Conservation (phyloP, 208 protist genomes). For the Leptomonas pyrrhocoris region DNA sequence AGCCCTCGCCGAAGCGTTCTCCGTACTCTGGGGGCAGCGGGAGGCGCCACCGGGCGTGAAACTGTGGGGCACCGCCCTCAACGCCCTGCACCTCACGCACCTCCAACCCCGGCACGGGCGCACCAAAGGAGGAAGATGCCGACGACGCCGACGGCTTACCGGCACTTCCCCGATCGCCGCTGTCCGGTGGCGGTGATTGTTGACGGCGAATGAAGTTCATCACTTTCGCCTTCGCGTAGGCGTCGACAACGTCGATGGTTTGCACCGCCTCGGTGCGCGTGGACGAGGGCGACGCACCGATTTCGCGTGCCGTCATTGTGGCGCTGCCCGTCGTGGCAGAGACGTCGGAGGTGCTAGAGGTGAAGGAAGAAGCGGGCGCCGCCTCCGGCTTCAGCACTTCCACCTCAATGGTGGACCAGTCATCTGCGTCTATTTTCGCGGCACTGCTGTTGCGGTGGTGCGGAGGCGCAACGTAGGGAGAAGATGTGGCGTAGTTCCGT, state of each 20-base stretch:
- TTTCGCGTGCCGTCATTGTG: not conserved
- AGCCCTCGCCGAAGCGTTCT: slow-evolving; percentile 77
- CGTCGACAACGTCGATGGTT: slow-evolving; percentile 53
- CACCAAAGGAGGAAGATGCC: not conserved
- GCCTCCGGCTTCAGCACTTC: slow-evolving; percentile 25
- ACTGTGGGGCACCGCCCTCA: slow-evolving; percentile 28
- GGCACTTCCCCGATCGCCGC: not conserved
- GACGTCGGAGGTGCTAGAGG: not conserved
- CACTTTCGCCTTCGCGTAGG: slow-evolving; percentile 78
- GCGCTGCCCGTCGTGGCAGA: not conserved
- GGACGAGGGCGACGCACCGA: not conserved
- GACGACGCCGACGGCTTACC: slow-evolving; percentile 1
- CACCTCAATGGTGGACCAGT: slow-evolving; percentile 36
- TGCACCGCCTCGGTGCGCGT: slow-evolving; percentile 26
- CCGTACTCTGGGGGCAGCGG: slow-evolving; percentile 76
- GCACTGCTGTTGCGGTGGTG: not conserved
- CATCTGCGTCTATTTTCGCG: slow-evolving; percentile 4
- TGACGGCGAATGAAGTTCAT: slow-evolving; percentile 61
- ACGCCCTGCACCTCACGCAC: slow-evolving; percentile 62
- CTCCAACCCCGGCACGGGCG: slow-evolving; percentile 24
- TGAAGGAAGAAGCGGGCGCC: not conserved
- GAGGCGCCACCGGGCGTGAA: slow-evolving; percentile 65
- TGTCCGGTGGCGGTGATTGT: slow-evolving; percentile 6
- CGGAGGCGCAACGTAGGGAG: not conserved
- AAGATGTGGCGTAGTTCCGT: not conserved